phyloP scores from a whole-genome alignment of 257 asterid genomes.

The Sherardia arvensis region DNA sequence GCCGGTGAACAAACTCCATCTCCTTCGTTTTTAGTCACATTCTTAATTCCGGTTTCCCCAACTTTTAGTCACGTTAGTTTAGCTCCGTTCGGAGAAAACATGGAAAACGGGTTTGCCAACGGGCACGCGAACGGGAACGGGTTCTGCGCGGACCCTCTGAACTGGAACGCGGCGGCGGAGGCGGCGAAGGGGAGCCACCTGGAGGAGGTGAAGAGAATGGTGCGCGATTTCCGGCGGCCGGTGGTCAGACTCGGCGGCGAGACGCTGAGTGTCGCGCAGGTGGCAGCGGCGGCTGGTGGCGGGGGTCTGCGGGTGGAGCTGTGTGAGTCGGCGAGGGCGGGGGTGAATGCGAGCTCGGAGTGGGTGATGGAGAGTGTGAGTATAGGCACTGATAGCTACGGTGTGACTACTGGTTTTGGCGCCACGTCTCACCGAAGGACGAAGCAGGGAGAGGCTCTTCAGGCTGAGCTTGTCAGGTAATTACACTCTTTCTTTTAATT shows the following conservation, averaged over 20 bases:
- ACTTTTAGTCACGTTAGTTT: not conserved
- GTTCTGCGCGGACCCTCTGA: slow-evolving; percentile 9
- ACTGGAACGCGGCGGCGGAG: slow-evolving; percentile 20
- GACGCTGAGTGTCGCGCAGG: slow-evolving; percentile 16
- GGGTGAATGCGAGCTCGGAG: slow-evolving; percentile 21
- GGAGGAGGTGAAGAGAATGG: slow-evolving; percentile 23
- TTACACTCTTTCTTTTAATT: not conserved
- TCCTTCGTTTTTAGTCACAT: not conserved
- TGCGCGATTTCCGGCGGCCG: slow-evolving; percentile 11
- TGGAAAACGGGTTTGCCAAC: slow-evolving; percentile 9
- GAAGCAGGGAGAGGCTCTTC: slow-evolving; percentile 17
- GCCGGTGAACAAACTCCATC: not conserved
- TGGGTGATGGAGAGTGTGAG: slow-evolving; percentile 28
- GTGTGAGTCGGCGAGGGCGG: slow-evolving; percentile 17
- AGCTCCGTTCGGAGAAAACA: not conserved
- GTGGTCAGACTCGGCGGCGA: slow-evolving; percentile 16
- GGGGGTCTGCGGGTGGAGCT: slow-evolving; percentile 15
- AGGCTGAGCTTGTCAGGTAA: slow-evolving; percentile 24
- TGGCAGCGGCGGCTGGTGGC: slow-evolving; percentile 16
- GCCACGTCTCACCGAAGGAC: slow-evolving; percentile 23
- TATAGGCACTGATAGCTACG: slow-evolving; percentile 19
- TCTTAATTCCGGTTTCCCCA: not conserved
- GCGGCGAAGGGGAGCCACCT: slow-evolving; percentile 22
- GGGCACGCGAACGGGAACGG: slow-evolving; percentile 6
- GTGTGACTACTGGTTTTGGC: slow-evolving; percentile 27